Base-by-base conservation (phyloP, 768 basidiomycete genomes). In the Suillus sp. region DNA sequence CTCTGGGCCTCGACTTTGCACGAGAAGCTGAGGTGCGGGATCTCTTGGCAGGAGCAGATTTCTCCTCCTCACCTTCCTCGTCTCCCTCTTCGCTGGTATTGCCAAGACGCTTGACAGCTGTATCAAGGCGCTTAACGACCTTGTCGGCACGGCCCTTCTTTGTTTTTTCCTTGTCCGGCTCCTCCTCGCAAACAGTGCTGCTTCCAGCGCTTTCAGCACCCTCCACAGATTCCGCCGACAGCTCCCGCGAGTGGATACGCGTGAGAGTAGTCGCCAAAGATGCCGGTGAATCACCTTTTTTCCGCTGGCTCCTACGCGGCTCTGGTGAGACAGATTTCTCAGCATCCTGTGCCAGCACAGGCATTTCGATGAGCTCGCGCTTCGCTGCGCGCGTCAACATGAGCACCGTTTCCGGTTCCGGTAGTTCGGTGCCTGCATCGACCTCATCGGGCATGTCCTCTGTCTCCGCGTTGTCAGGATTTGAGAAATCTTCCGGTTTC, bases 171-270 rank as follows among this genome's bases (percentile, higher is more conserved):
- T 54, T 70, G 18, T 68, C 73, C 56, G 73, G 75, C 4, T 67
- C 74, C 38, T 66, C 75, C 48, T 75, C 38, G 59, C 74, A 75
- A 14, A 75, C 74, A 14, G 75, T 75, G 6, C 75, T 75, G 60
- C 74, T 75, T 9, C 75, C 76, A 16, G 70, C 74, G 3, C 74
- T 76, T 58, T 72, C 72, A 2, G 56, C 66, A 11, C 66, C 72
- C 20, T 67, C 72, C 51, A 72, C 42, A 38, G 72, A 72, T 58
- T 73, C 74, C 61, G 74, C 63, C 14, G 65, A 66, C 62, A 68
- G 64, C 45, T 67, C 65, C 1, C 73, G 69, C 35, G 73, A 74
- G 0, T 68, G 55, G 0, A 72, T 74, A 8, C 58, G 73, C 3
- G 73, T 76, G 48, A 76, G 70, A 7, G 73, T 75, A 22, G 73